Evolutionary conservation across 2,329 filamentous ascomycete genomes (phyloP).

Genomic region (Aspergillus quadricinctus): DNA sequence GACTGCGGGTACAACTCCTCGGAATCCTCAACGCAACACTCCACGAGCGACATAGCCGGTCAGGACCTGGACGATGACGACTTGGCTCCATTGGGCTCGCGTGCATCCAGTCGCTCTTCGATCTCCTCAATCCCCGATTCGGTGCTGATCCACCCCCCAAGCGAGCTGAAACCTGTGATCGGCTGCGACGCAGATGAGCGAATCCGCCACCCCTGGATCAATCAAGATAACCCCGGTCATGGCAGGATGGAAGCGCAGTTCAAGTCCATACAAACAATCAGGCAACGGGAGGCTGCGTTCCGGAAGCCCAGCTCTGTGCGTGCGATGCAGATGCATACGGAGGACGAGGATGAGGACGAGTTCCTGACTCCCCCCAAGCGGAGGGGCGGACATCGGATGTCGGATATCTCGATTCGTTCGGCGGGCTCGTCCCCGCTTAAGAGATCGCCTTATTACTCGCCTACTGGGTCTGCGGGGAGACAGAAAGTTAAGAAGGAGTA

Average conservation of each 20-base stretch:
- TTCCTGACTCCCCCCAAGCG: conserved; percentile 33
- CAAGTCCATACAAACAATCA: conserved; percentile 23
- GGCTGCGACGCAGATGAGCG: conserved; percentile 17
- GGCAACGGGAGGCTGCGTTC: conserved; percentile 36
- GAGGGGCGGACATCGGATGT: conserved; percentile 23
- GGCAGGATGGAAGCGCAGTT: conserved; percentile 16
- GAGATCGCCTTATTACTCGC: conserved; percentile 33
- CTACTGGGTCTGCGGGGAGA: conserved; percentile 23
- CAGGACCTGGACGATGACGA: conserved; percentile 26
- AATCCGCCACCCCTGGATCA: conserved; percentile 15
- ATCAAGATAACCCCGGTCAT: conserved; percentile 6
- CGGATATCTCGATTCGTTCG: conserved; percentile 30
- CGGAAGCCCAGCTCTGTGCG: conserved; percentile 44
- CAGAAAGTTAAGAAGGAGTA: conserved; percentile 43
- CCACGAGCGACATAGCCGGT: conserved; percentile 23
- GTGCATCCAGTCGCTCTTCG: conserved; percentile 38
- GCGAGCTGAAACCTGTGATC: conserved; percentile 19
- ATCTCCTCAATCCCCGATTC: conserved; percentile 40
- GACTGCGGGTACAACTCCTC: conserved; percentile 33
- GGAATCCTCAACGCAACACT: conserved; percentile 28
- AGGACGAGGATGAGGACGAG: conserved; percentile 40
- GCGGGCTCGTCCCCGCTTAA: conserved; percentile 28
- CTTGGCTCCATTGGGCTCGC: conserved; percentile 21
- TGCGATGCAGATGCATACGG: conserved; percentile 42
- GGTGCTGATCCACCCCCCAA: conserved; percentile 30